Evolutionary conservation across 495 filamentous ascomycete species (phyloP), one percentile per base, ranked within the genome.

Genomic region (Talaromyces stipitatus): DNA sequence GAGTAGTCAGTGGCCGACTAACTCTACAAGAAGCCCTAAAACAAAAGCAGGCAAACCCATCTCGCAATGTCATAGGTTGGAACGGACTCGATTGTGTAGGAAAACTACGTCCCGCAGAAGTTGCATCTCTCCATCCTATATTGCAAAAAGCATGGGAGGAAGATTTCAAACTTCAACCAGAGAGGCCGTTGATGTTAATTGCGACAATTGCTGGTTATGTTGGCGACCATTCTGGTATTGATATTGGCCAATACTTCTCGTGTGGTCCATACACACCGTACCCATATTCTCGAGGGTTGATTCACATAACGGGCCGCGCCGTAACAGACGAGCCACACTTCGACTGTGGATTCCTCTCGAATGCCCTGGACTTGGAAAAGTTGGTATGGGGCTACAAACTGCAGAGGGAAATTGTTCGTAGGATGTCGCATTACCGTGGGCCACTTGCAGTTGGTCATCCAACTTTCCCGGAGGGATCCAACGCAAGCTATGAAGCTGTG

Each of bases 241-340:
- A 70, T 7, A 30, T 50, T 4, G 72, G 63, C 0, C 74, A 78
- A 30, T 78, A 73, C 58, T 38, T 72, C 24, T 62, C 69, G 1
- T 46, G 70, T 0, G 66, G 57, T 18, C 57, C 60, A 10, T 82
- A 69, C 60, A 75, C 74, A 4, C 63, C 68, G 22, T 82, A 85
- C 61, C 81, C 82, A 8, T 76, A 75, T 54, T 81, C 80, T 5
- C 80, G 81, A 1, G 82, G 82, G 3, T 67, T 71, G 52, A 65
- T 85, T 24, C 82, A 84, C 63, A 81, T 85, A 60, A 81, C 71
- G 10, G 60, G 66, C 3, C 57, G 66, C 6, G 41, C 61, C 29
- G 57, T 45, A 10, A 23, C 22, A 18, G 66, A 67, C 11, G 62
- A 67, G 1, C 58, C 69, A 9, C 66, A 74, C 50, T 59, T 59